These are phyloP conservation scores for Santalum album DNA, from an alignment of 164 flowering plant genomes.

Conservation along the genomic window DNA sequence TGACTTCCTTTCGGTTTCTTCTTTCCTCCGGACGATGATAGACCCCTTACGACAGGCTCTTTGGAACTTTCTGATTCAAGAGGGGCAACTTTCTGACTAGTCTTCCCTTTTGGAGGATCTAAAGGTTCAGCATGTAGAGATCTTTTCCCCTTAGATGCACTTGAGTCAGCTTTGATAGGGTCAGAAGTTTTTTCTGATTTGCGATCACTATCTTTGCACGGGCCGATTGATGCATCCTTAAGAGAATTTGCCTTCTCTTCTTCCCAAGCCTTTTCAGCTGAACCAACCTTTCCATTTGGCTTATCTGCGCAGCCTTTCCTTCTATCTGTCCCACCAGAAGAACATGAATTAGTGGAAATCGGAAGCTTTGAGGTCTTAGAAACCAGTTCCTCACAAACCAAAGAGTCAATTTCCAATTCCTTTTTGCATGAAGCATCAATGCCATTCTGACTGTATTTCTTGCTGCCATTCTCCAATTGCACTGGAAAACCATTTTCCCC, in stretches of 20 bases:
- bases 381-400: slow-evolving; percentile 37
- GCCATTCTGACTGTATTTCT: not conserved
- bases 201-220: slow-evolving; percentile 12
- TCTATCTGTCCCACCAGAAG: slow-evolving; percentile 10
- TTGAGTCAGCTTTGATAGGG: slow-evolving; percentile 10
- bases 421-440: slow-evolving; percentile 9
- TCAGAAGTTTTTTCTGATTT: slow-evolving; percentile 17
- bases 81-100: slow-evolving; percentile 8
- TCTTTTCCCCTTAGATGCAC: slow-evolving; percentile 16
- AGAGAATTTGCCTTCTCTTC: slow-evolving; percentile 7
- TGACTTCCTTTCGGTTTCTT: slow-evolving; percentile 27
- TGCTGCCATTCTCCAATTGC: too few relatives aligned
- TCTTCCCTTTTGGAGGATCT: slow-evolving; percentile 18
- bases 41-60: slow-evolving; percentile 9
- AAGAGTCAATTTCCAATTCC: slow-evolving; percentile 20
- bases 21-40: slow-evolving; percentile 18
- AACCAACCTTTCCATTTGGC: slow-evolving; percentile 9
- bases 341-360: slow-evolving; percentile 27
- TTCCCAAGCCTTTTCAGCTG: slow-evolving; percentile 17
- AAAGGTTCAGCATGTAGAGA: slow-evolving; percentile 7
- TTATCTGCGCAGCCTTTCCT: slow-evolving; percentile 10
- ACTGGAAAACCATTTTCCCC: slow-evolving; percentile 38
- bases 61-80: slow-evolving; percentile 13
- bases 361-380: slow-evolving; percentile 46
- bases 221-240: slow-evolving; percentile 9